Percentiles rank a stretch among this genome's conserved stretches.
Evolutionary conservation across 306 rosid species (phyloP).

Genomic region (Spatholobus suberectus): DNA sequence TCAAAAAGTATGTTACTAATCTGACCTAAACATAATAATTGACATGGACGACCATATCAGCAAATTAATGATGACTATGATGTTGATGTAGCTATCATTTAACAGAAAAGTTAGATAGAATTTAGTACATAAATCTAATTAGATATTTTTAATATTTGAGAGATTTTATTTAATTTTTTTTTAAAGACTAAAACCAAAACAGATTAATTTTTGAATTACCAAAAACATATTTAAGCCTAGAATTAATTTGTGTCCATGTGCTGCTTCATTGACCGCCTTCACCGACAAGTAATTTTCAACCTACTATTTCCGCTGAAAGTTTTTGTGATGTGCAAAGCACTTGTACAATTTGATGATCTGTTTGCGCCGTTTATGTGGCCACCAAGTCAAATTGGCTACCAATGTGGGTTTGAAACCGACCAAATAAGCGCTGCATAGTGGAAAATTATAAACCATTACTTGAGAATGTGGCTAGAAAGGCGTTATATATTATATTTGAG

Average conservation of each 20-base stretch:
- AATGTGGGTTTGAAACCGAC: slow-evolving; percentile 34
- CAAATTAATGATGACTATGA: too few species aligned
- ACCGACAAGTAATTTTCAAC: slow-evolving; percentile 18
- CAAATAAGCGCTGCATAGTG: slow-evolving; percentile 4
- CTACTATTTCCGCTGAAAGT: background rate
- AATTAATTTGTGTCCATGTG: slow-evolving; percentile 44
- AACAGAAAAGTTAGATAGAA: too few species aligned
- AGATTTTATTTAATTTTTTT: too few species aligned
- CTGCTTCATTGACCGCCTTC: slow-evolving; percentile 30
- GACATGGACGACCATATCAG: too few species aligned
- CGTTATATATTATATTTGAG: background rate
- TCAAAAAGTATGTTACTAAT: too few species aligned
- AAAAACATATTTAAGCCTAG: too few species aligned
- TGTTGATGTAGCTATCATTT: too few species aligned
- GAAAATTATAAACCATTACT: background rate
- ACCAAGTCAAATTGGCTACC: slow-evolving; percentile 28
- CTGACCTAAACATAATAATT: too few species aligned
- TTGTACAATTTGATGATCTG: slow-evolving; percentile 13
- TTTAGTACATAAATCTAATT: too few species aligned
- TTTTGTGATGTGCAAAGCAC: slow-evolving; percentile 27
- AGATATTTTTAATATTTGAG: too few species aligned
- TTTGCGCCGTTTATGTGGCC: background rate
- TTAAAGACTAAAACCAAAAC: too few species aligned
- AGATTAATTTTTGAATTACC: too few species aligned
- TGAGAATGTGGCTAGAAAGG: background rate